These are phyloP conservation scores for Xenoacremonium recifei DNA, from an alignment of 2,329 filamentous ascomycete species.

Conservation along the genomic window DNA sequence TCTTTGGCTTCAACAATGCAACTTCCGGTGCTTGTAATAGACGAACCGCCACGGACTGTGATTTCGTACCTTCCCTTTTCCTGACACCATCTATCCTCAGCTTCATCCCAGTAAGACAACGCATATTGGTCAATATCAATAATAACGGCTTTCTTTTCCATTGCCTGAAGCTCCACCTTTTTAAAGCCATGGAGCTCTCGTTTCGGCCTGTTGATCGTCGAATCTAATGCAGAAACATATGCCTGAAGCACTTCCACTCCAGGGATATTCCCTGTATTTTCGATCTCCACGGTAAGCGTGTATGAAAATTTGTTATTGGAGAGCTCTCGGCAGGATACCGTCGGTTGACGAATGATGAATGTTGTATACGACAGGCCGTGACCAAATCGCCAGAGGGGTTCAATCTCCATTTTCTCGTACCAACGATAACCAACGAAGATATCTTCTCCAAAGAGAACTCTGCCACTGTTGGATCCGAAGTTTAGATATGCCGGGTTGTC, in stretches of 20 bases:
- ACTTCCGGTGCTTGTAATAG: no score
- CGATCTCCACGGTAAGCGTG: conserved; percentile 44
- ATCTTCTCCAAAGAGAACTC: conserved; percentile 15
- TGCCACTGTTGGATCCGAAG: conserved; percentile 15
- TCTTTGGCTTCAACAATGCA: no score
- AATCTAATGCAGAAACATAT: conserved; percentile 22
- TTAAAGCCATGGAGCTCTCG: conserved; percentile 45
- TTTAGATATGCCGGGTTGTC: conserved; percentile 13
- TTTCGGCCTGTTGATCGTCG: conserved; percentile 31
- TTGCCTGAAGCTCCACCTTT: conserved; percentile 38
- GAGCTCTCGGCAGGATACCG: no score
- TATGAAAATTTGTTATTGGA: conserved; percentile 3
- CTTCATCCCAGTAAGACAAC: conserved; percentile 38
- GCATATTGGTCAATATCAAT: conserved; percentile 29
- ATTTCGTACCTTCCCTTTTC: conserved; percentile 37
- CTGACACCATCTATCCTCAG: conserved; percentile 35
- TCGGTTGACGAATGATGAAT: conserved; percentile 9
- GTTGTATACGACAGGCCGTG: conserved; percentile 15
- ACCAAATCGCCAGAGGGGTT: conserved; percentile 15
- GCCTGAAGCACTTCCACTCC: conserved; percentile 30
- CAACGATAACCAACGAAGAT: conserved; percentile 18
- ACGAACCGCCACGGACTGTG: no score
- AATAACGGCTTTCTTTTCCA: conserved; percentile 29
- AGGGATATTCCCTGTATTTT: conserved; percentile 22
- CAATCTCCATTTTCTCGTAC: conserved; percentile 13